Conservation (phyloP, 139 green algal genomes). For the Monoraphidium neglectum region DNA sequence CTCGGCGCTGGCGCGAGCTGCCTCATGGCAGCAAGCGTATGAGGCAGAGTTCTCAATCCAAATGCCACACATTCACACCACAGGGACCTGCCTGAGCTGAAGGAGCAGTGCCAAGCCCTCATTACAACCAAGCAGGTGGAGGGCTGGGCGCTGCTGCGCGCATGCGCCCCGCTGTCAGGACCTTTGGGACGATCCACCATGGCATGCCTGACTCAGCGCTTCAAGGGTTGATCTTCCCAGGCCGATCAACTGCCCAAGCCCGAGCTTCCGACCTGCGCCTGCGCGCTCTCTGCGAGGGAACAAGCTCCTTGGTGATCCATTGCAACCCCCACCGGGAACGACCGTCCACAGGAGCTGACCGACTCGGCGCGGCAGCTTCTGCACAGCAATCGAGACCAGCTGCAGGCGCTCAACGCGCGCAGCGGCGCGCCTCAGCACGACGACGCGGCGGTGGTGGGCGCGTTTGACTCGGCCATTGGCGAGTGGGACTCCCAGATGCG, state of each 20-base stretch:
- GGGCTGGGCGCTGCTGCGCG: not conserved
- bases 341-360: constrained; percentile 30
- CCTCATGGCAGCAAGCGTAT: not conserved
- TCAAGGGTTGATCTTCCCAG: no score
- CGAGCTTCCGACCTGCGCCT: no score
- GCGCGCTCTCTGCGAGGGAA: no score
- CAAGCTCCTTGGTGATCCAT: no score
- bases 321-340: no score
- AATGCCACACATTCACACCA: not conserved
- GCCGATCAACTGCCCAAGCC: no score
- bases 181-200: no score
- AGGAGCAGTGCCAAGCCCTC: constrained; percentile 26
- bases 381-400: constrained; percentile 7
- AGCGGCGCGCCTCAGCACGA: constrained; percentile 8
- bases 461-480: constrained; percentile 8
- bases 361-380: constrained; percentile 22
- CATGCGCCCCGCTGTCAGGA: no score
- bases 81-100: constrained; percentile 25
- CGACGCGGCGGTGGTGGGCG: constrained; percentile 13
- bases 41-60: not conserved
- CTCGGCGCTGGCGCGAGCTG: not conserved
- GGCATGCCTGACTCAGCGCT: no score
- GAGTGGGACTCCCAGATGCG: constrained; percentile 19
- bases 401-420: constrained; percentile 10
- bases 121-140: constrained; percentile 20